Evolutionary conservation across 139 green algal species (phyloP).

Genomic region (Closterium sp.): DNA sequence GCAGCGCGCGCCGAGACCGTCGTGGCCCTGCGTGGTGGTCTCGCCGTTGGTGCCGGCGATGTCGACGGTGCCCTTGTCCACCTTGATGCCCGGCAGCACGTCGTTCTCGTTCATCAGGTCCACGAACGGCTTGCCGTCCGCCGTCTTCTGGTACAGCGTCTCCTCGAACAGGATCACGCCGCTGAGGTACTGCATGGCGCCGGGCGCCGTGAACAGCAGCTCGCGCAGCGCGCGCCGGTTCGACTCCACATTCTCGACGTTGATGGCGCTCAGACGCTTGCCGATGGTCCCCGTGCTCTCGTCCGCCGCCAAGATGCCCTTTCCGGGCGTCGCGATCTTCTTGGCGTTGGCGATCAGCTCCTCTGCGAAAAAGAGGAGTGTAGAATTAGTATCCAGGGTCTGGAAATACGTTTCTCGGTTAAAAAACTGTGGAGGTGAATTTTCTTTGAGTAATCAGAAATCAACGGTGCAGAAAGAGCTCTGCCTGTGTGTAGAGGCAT

Average conservation of each 20-base stretch:
- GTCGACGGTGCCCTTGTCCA: slow-evolving; percentile 72
- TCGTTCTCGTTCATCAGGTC: slow-evolving; percentile 60
- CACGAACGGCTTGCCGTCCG: slow-evolving; percentile 67
- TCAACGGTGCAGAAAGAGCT: too few species aligned
- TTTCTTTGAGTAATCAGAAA: neutral
- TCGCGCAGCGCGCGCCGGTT: slow-evolving; percentile 94
- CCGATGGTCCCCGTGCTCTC: slow-evolving; percentile 98
- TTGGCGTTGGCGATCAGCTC: slow-evolving; percentile 44
- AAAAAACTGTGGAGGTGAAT: neutral
- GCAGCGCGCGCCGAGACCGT: slow-evolving; percentile 66
- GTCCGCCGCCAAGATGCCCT: slow-evolving; percentile 95
- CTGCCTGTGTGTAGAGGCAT: too few species aligned
- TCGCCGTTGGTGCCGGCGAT: slow-evolving; percentile 70
- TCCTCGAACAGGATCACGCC: slow-evolving; percentile 87
- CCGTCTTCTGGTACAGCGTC: slow-evolving; percentile 84
- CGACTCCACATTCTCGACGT: slow-evolving; percentile 94
- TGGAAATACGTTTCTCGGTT: neutral
- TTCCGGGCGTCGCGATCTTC: slow-evolving; percentile 57
- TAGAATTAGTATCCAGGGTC: too few species aligned
- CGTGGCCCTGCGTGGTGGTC: slow-evolving; percentile 83
- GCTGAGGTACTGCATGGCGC: slow-evolving; percentile 62
- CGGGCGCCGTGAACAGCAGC: slow-evolving; percentile 84
- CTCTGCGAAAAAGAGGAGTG: slow-evolving; percentile 21
- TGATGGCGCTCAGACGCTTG: slow-evolving; percentile 92
- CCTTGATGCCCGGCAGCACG: slow-evolving; percentile 59